Evolutionary conservation across 345 rosid species (phyloP), one percentile per base, ranked within the genome.

Genomic region (Hibiscus trionum): DNA sequence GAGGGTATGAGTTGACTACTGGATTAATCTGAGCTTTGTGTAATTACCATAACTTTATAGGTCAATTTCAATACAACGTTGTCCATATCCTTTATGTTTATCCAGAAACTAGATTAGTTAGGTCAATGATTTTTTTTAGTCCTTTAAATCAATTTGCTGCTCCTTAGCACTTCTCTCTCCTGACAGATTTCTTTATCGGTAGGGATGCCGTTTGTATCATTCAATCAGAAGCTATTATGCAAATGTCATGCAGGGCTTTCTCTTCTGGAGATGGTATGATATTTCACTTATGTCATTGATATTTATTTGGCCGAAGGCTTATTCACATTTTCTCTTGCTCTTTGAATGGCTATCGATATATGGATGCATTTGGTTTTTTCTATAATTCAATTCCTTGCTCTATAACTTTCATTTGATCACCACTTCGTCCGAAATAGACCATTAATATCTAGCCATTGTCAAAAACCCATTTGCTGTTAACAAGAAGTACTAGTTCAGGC

Each of bases 181-280:
- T 75, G 55, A 72, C 7, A 29, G 16, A 15, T 66, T 37, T 59
- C 5, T 11, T 75, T 69, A 10, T 73, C 27, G 19, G 66, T 78
- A 85, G 86, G 64, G 80, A 79, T 73, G 70, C 55, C 57, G 26
- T 77, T 69, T 15, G 75, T 69, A 80, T 50, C 71, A 64, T 75
- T 62, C 77, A 74, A 75, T 78, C 70, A 35, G 74, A 72, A 60
- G 49, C 77, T 70, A 11, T 80, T 74, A 73, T 85, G 77, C 82
- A 79, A 73, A 72, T 60, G 59, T 86, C 84, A 82, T 82, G 66
- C 82, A 75, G 85, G 76, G 74, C 84, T 53, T 90, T 83, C 79
- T 90, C 91, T 69, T 85, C 93, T 57, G 91, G 86, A 49, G 79
- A 80, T 78, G 93, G 96, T 90, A 75, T 72, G 82, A 75, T 78